Evolutionary conservation across 805 yeast genomes (phyloP), one percentile per base, ranked within the genome.

Genomic region (Schwanniomyces vanrijiae): DNA sequence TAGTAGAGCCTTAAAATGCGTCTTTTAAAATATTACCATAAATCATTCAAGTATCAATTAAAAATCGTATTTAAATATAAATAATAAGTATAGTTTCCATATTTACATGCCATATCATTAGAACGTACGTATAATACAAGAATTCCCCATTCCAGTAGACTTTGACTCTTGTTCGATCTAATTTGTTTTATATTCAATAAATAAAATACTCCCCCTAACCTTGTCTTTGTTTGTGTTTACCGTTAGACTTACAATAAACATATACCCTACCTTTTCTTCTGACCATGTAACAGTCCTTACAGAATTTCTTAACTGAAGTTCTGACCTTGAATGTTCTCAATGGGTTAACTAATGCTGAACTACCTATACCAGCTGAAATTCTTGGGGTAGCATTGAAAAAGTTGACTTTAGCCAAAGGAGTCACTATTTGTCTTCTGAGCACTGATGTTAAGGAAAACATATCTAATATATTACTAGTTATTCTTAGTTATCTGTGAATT

Each of bases 211-310:
- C 5, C 29, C 29, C 29, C 29, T 26, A 84, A 56, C 89, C 89
- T 68, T 89, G 96, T 68, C 96, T 88, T 69, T 91, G 97, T 70
- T 91, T 91, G 69, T 91, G 98, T 65, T 89, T 90, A 52, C 90
- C 90, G 65, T 91, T 89, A 41, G 94, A 77, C 66, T 91, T 94
- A 77, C 99, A 92, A 64, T 88, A 85, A 34, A 94, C 96, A 55
- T 89, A 90, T 10, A 91, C 92, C 60, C 94, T 79, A 37, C 99
- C 99, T 71, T 91, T 94, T 69, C 98, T 86, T 69, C 95, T 86
- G 9, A 94, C 97, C 69, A 89, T 81, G 72, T 81, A 68, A 66
- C 99, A 94, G 65, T 89, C 94, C 33, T 85, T 77, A 67, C 99
- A 94, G 69, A 89, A 86, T 75, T 88, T 94, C 75, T 91, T 91